Base-by-base conservation (phyloP, 2,329 filamentous ascomycete species). In the Hymenoscyphus infarciens region DNA sequence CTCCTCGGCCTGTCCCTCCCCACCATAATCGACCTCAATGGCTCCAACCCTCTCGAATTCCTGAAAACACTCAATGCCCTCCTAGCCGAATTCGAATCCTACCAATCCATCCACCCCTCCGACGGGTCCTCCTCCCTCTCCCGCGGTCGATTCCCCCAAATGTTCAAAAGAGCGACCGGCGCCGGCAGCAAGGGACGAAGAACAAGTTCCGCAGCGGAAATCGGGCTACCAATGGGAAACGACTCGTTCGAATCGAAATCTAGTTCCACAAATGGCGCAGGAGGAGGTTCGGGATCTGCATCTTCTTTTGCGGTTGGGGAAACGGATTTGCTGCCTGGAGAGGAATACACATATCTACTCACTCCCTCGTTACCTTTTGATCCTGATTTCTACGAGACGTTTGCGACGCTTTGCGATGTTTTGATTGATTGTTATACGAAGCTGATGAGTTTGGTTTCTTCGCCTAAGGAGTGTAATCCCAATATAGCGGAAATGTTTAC, bases 321-420 rank as follows among this genome's bases (percentile, higher is more conserved):
- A 71, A 83, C 81, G 7, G 90, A 92, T 66, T 81, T 92, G 27
- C 79, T 90, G 0, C 88, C 90, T 0, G 92, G 92, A 42, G 92
- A 96, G 73, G 91, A 96, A 71, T 99, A 97, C 75, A 86, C 87
- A 0, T 88, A 94, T 74, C 82, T 99, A 1, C 82, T 97, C 22
- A 98, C 94, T n/a, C 95, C 95, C 0, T 89, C 87, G 16, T 79
- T 99, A 56, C 95, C 95, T 0, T 99, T 99, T 73, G 93, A 98
- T 67, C 95, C 95, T 0, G 95, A 99, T 76, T 99, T 97, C 72
- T 95, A 94, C 75, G 92, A 96, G 78, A 97, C 93, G 0, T 98
- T 98, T 78, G 89, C 92, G 15, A 97, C 95, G 13, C 82, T 99
- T 6, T 98, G 95, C 78, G 95, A 99, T 74, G 91, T 96, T 2